Conservation (phyloP, 2,329 filamentous ascomycete genomes). For the Arthroderma sp. region DNA sequence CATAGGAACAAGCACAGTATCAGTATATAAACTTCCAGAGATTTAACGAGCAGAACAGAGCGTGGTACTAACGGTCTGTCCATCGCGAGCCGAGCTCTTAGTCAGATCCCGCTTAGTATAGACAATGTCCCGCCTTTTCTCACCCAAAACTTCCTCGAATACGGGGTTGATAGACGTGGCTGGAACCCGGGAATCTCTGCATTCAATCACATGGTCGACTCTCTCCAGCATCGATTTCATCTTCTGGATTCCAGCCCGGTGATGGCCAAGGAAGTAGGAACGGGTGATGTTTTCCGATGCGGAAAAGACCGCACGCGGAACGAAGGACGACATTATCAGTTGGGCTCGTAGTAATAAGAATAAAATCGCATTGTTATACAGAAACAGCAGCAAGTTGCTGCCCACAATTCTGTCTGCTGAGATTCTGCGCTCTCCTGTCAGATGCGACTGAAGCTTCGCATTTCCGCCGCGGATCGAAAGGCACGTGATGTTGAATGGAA, state of each 20-base stretch:
- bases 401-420: too few relatives aligned
- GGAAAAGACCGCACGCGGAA: constrained; percentile 61
- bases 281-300: constrained; percentile 62
- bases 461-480: too few relatives aligned
- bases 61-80: constrained; percentile 26
- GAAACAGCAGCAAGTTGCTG: too few relatives aligned
- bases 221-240: constrained; percentile 70
- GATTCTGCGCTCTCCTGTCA: too few relatives aligned
- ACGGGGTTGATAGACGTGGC: constrained; percentile 80
- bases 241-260: constrained; percentile 63
- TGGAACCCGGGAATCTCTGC: constrained; percentile 82
- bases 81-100: constrained; percentile 26
- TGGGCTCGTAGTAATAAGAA: background rate
- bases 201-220: constrained; percentile 84
- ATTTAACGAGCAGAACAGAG: background rate
- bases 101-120: constrained; percentile 84
- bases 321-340: constrained; percentile 38
- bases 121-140: constrained; percentile 63
- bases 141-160: constrained; percentile 65
- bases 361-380: background rate
- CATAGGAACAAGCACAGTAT: background rate
- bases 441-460: too few relatives aligned
- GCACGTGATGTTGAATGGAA: too few relatives aligned
- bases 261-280: constrained; percentile 92
- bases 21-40: background rate